Base-by-base conservation (phyloP, 148 eudicot species). In the Persicaria tinctoria region DNA sequence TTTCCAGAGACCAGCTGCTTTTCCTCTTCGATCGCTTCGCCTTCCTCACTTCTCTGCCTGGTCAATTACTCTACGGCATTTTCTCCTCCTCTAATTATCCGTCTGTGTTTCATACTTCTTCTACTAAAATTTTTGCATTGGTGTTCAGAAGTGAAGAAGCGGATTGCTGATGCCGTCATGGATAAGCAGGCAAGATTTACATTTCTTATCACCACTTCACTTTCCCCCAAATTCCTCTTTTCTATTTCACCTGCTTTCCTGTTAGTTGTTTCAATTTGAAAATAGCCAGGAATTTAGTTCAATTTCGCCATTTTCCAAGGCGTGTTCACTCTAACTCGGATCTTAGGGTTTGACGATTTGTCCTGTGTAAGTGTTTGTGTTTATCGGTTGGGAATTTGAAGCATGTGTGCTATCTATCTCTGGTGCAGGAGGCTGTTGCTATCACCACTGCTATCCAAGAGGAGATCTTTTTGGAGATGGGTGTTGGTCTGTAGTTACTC, bases 361-460 rank as follows among this genome's bases (percentile, higher is more conserved):
- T 56, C 23, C 23, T 38, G 70, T 41, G 47, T 2, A 14, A 8
- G 8, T 57, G 53, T 18, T 57, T 57, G 27, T 57, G 20, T 18
- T 16, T 8, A 41, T 66, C 44, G 70, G 17, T 12, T 66, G 70
- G 18, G 46, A 38, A 38, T 50, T 66, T 66, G 48, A 38, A 66
- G 18, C 18, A 32, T 32, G 41, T 32, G n/a, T 66, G 70, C 48
- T 12, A 50, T 50, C 53, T 50, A 7, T 38, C 41, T 66, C 46
- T 63, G 32, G 23, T 79, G 74, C 88, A 94, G 98, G 97, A 94
- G 85, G 87, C 96, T 80, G 97, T 94, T 83, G 96, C 96, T 79
- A 85, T 92, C 46, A 93, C 98, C 63, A 93, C 98, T 72, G 85
- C 88, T 69, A 86, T 93, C 73, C 98, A 93, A 80, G 93, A 93